Conservation (phyloP, 768 basidiomycete species). For the Sutorius australiensis region DNA sequence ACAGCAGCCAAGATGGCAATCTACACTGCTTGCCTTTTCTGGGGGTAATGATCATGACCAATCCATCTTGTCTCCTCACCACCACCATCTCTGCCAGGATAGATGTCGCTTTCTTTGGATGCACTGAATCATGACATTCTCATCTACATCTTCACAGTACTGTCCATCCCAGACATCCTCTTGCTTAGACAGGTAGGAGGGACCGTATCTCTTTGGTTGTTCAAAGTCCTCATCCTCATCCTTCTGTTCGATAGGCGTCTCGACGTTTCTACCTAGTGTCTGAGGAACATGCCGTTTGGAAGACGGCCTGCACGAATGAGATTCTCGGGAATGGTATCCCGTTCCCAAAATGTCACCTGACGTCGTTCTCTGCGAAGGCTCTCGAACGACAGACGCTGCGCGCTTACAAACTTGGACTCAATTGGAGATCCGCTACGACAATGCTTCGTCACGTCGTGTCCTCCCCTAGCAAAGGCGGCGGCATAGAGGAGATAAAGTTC, state of each 20-base stretch:
- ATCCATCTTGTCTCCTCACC: neutral
- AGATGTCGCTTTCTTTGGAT: conserved; percentile 21
- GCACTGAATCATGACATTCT: conserved; percentile 38
- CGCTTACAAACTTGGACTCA: conserved; percentile 45
- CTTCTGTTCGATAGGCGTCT: conserved; percentile 40
- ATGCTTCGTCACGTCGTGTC: conserved; percentile 17
- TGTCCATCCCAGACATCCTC: conserved; percentile 42
- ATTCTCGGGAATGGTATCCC: conserved; percentile 48
- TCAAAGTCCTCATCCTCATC: neutral
- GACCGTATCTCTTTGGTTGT: neutral
- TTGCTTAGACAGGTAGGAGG: conserved; percentile 39
- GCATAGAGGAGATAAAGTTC: conserved; percentile 53
- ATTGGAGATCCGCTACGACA: conserved; percentile 40
- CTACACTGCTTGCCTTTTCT: conserved; percentile 17
- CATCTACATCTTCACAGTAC: conserved; percentile 32
- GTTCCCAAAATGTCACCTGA: conserved; percentile 40
- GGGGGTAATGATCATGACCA: neutral
- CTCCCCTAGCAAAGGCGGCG: conserved; percentile 34
- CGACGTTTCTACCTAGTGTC: conserved; percentile 45
- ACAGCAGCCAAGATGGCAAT: neutral
- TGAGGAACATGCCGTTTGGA: conserved; percentile 53
- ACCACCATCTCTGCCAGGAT: neutral
- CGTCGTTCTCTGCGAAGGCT: conserved; percentile 35
- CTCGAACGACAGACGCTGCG: conserved; percentile 44
- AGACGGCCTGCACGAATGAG: conserved; percentile 41